These are phyloP conservation scores for Candida chilensis DNA, from an alignment of 805 yeast species.

Conservation along the genomic window DNA sequence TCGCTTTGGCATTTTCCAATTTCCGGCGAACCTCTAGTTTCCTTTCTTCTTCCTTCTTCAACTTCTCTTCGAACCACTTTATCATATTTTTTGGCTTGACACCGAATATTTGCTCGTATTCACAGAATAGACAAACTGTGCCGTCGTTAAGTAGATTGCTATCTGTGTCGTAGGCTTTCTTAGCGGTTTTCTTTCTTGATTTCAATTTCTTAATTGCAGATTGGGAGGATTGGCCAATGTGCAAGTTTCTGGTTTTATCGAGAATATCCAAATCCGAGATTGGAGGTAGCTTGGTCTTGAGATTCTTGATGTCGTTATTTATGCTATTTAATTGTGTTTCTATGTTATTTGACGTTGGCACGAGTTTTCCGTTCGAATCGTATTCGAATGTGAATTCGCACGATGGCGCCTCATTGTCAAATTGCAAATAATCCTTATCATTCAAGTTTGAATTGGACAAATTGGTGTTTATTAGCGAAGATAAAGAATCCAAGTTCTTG, in stretches of 20 bases:
- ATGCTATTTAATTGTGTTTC: constrained; percentile 25
- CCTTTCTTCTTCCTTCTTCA: constrained; percentile 16
- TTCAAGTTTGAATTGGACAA: no score
- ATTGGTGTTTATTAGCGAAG: no score
- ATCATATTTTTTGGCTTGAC: constrained; percentile 26
- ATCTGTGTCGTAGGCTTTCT: constrained; percentile 4
- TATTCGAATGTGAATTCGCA: constrained; percentile 37
- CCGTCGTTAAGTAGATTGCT: constrained; percentile 7
- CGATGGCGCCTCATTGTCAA: constrained; percentile 22
- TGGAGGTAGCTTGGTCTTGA: constrained; percentile 2
- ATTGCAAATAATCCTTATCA: constrained; percentile 7
- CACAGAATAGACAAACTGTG: constrained; percentile 30
- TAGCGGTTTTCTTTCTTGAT: constrained; percentile 1
- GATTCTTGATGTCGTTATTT: constrained; percentile 9
- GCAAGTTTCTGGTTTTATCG: not conserved
- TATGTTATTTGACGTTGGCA: constrained; percentile 28
- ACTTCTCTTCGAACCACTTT: constrained; percentile 24
- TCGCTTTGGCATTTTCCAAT: constrained; percentile 25
- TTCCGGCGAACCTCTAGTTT: constrained; percentile 22
- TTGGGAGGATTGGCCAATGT: not conserved
- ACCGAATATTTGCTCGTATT: constrained; percentile 30
- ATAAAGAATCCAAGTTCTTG: constrained; percentile 20
- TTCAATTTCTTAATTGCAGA: constrained; percentile 4
- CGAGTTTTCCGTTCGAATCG: constrained; percentile 26
- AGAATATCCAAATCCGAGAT: not conserved